Evolutionary conservation across 768 basidiomycete species (phyloP), one percentile per base, ranked within the genome.

Genomic region (Leccinum rimulosum): DNA sequence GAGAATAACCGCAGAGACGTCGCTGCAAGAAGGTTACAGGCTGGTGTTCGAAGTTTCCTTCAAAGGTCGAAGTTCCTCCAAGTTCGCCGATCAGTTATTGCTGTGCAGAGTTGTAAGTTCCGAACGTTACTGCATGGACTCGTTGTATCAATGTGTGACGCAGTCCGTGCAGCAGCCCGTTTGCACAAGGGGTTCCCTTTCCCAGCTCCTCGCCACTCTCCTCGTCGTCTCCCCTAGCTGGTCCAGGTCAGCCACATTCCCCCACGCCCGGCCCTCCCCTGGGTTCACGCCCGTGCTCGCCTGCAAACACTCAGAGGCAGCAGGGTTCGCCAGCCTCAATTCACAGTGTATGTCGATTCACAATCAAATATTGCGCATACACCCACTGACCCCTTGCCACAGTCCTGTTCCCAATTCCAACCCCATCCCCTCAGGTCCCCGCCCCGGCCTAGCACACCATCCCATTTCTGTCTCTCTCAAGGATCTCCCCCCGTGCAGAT

Each of bases 51-150:
- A 57, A 78, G 85, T 6, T 95, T 82, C 68, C 67, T 94, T 30
- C 90, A 93, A 68, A 77, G 94, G 65, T 84, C 81, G 57, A 77
- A 76, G 30, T 95, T 93, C 77, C 66, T 84, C 63, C 82, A 84
- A 61, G 78, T 84, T 55, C 80, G 84, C 61, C 76, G 75, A 52
- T 79, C 87, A 1, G 77, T 96, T 52, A 76, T 89, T 50, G 78
- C 84, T 40, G 75, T 98, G 59, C 97, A 99, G 74, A 87, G 91
- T 68, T 84, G 96, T 96, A 72, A 72, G 95, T 87, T 7, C 43
- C 19, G 14, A 40, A 55, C 4, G 9, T 54, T 25, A 53, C 28
- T 8, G 36, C 33, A 14, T 54, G 17, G 28, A 50, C 33, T 52
- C 56, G 27, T 43, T 53, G 60, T 45, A 56, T 57, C 66, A 55